These are phyloP conservation scores for Ormosia semicastrata DNA, from an alignment of 306 rosid species.

Conservation along the genomic window DNA sequence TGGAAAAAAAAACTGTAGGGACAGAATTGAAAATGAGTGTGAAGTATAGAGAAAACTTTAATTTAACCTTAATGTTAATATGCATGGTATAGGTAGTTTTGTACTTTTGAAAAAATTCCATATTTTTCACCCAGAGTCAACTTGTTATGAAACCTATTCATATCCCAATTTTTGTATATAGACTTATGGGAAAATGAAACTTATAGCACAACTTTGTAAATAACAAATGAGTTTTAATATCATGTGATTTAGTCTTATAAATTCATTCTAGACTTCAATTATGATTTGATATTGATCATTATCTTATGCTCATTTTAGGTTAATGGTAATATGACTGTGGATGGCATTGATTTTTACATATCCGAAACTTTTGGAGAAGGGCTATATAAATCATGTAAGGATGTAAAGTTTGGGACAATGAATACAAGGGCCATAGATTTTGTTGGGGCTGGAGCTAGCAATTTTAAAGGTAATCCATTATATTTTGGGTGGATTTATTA, in stretches of 20 bases:
- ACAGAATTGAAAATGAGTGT: no score
- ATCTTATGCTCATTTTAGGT: constrained; percentile 46
- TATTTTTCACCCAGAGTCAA: not conserved
- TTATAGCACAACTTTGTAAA: not conserved
- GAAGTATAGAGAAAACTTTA: no score
- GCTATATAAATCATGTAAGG: constrained; percentile 80
- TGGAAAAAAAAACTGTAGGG: no score
- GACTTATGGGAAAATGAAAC: not conserved
- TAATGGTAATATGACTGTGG: constrained; percentile 74
- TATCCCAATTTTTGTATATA: not conserved
- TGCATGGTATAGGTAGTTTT: not conserved
- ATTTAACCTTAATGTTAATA: not conserved
- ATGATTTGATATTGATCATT: constrained; percentile 18
- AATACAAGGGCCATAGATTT: constrained; percentile 93
- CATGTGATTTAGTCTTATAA: constrained; percentile 17
- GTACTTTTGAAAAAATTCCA: not conserved
- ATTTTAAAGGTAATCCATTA: constrained; percentile 55
- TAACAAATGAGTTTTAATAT: not conserved
- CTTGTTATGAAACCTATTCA: constrained; percentile 12
- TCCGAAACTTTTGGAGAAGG: constrained; percentile 71
- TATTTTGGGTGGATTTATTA: no score
- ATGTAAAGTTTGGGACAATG: constrained; percentile 98
- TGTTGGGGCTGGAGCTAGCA: constrained; percentile 88
- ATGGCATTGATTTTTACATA: constrained; percentile 72
- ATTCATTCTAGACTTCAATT: not conserved